Evolutionary conservation across 2,329 filamentous ascomycete genomes (phyloP).

Genomic region (Fusarium sp.): DNA sequence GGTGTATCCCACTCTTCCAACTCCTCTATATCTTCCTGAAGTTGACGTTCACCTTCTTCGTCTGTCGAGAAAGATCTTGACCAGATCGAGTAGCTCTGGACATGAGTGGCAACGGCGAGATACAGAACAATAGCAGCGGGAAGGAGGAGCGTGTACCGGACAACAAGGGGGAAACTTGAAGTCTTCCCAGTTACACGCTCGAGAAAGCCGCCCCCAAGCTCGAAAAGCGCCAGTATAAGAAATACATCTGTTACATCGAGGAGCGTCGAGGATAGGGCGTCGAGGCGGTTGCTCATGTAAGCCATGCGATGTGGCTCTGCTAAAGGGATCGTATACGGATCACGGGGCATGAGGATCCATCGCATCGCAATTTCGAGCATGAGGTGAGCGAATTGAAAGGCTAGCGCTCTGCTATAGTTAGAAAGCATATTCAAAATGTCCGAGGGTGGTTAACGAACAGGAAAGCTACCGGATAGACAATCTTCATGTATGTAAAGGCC

Average conservation of each 20-base stretch:
- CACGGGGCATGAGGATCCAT: background rate
- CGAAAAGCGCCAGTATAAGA: background rate
- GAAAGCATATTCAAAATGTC: background rate
- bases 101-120: background rate
- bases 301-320: background rate
- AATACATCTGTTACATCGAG: background rate
- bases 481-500: background rate
- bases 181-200: background rate
- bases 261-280: background rate
- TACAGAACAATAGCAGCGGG: background rate
- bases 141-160: background rate
- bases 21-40: background rate
- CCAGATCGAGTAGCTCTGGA: background rate
- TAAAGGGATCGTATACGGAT: background rate
- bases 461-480: background rate
- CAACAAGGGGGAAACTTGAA: background rate
- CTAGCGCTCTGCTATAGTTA: background rate
- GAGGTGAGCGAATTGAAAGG: background rate
- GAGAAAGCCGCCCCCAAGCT: background rate
- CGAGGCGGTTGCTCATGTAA: background rate
- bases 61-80: background rate
- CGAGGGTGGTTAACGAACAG: background rate
- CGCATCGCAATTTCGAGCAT: background rate
- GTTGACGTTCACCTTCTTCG: background rate
- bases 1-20: background rate